Base-by-base conservation (phyloP, 2,329 filamentous ascomycete species). In the Neoascochyta sp. region DNA sequence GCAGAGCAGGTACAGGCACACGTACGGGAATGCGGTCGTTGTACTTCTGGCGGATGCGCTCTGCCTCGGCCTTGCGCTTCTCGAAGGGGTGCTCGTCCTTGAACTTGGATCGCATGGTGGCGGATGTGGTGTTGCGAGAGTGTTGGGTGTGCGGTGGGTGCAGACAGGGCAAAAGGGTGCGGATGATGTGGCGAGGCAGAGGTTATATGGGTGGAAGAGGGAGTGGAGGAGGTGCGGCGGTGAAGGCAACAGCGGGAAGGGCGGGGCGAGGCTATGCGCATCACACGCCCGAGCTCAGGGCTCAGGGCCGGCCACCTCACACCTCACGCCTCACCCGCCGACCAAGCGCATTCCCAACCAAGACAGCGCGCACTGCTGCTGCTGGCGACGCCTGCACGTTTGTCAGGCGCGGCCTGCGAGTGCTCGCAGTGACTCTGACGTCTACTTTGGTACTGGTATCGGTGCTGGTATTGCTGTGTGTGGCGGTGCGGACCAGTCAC, bases 81-180 rank as follows among this genome's bases (percentile, higher is more conserved):
- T 96, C 92, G 67, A 96, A 96, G 57, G 87, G 88, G 69, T 96
- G 92, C 80, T 96, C 92, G 82, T 98, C 92, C 88, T 98, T 98
- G 72, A 98, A 98, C 81, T 96, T 96, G 76, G 87, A 94, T 65
- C 89, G 85, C 88, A 95, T 95, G 75, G 35, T 51, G 45, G 29
- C 29, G 31, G 25, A 28, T 27, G 40, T 36, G 29, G 32, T 14
- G 38, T 40, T 43, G 22, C 40, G 33, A 41, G 36, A 34, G 32
- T 29, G 18, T 24, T 16, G 34, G 24, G 34, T 14, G 21, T 29
- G 27, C 16, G 30, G 22, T 35, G 22, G 32, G 29, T 12, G 26
- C 15, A 29, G 12, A 20, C 20, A 16, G n/a, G n/a, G n/a, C n/a
- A n/a, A 32, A 31, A 31, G 32, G 27, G 39, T 31, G 41, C 18